Conservation (phyloP, 2,329 filamentous ascomycete genomes). For the Alternaria panax region DNA sequence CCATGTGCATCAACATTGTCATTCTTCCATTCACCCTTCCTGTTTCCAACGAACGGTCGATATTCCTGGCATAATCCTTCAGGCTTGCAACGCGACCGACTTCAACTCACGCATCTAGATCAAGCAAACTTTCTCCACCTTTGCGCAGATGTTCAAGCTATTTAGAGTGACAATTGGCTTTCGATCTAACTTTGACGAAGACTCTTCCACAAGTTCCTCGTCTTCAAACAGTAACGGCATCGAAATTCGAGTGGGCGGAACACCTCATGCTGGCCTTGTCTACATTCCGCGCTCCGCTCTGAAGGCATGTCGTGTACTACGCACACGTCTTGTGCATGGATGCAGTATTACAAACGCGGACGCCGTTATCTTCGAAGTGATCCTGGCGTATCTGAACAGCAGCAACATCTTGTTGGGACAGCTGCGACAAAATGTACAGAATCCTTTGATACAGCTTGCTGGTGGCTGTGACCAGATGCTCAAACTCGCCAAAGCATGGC, state of each 20-base stretch:
- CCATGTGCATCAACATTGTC: neutral
- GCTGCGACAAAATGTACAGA: neutral
- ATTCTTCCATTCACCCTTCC: neutral
- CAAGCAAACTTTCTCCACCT: neutral
- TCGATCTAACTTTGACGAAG: neutral
- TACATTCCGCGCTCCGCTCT: conserved; percentile 3
- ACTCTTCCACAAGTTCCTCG: neutral
- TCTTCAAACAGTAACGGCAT: neutral
- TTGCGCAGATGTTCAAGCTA: neutral
- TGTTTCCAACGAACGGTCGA: neutral
- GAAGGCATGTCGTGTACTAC: neutral
- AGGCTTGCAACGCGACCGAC: neutral
- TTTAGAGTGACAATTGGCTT: neutral
- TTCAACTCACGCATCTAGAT: neutral
- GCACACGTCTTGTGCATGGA: neutral
- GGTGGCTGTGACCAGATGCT: conserved; percentile 10
- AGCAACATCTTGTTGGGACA: neutral
- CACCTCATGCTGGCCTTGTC: conserved; percentile 1
- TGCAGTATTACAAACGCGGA: conserved; percentile 13
- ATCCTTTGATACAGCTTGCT: conserved; percentile 13
- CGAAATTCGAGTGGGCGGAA: conserved; percentile 9
- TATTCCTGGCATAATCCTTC: neutral
- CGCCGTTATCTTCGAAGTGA: conserved; percentile 9
- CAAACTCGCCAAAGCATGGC: conserved; percentile 25
- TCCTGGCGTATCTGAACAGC: conserved; percentile 7